Evolutionary conservation across 768 basidiomycete genomes (phyloP), one percentile per base, ranked within the genome.

Genomic region (Tulasnella sp.): DNA sequence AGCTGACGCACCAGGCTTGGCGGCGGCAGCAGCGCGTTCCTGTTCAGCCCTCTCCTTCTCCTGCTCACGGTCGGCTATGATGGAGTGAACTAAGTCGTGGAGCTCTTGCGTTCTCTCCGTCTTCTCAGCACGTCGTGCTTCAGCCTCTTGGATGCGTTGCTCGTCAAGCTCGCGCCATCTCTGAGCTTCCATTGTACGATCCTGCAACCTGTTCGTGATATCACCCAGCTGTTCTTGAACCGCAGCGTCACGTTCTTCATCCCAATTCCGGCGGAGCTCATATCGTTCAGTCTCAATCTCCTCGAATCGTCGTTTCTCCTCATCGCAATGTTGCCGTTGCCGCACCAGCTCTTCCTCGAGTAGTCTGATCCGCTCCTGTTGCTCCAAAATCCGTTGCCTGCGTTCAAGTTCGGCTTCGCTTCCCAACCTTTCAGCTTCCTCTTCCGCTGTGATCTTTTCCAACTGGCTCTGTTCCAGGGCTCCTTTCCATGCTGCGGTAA

Each of bases 201-300:
- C 90, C 78, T 92, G 90, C 19, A 95, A 87, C 76, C 94, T 83
- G 81, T 92, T 91, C 0, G 94, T 92, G 81, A 96, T 89, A 80
- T 95, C 93, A 6, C 84, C 85, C 19, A 96, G 84, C 81, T 94
- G 93, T 52, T 84, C 86, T 44, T 90, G 87, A 62, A 93, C 84
- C 10, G 85, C 87, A 19, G 92, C 90, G 80, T 92, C 90, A 8
- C 91, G 89, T 79, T 93, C 92, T 52, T 86, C 83, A 44, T 87
- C 86, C 73, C 38, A 44, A 31, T 72, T 36, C 31, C 56, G 68
- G 40, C 73, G 78, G 44, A 39, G n/a, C 42, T 72, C 78, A 18
- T 71, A 79, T 44, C 78, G 16, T 8, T 92, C 92, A 52, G 86
- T 85, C 31, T 89, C 86, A 80, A 92, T 91, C 40, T 87, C 87